Base-by-base conservation (phyloP, 2,329 filamentous ascomycete genomes). In the Bertia moriformis region DNA sequence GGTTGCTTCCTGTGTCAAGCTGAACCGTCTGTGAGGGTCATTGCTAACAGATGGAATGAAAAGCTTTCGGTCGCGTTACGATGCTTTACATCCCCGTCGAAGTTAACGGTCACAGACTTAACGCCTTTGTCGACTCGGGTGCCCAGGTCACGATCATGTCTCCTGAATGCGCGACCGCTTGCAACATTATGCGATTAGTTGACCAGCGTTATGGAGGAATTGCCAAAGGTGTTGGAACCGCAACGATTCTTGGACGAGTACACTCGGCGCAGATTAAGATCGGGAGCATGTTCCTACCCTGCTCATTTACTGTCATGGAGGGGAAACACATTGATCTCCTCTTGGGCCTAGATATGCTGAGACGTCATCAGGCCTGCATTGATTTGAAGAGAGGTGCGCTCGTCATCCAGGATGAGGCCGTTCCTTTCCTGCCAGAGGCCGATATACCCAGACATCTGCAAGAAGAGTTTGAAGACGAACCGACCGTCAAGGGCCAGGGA, bases 71-170 rank as follows among this genome's bases (percentile, higher is more conserved):
- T 40, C 76, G 83, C 49, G 91, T 98, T 30, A 87, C 89, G 49
- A 91, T 98, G 79, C 74, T 98, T 37, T 98, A 98, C 60, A 83
- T 96, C 48, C 79, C 93, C 53, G 88, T 94, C 44, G 84, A 93
- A 56, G 91, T 98, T 50, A 98, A 98, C 58, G 82, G 84, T 12
- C 73, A 85, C 49, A 84, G 83, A 42, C 80, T 98, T 50, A 96
- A 95, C 65, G 91, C 89, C 2, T 82, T 98, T 48, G 91, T 98
- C 43, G 91, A 98, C 58, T 96, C 91, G 2, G 91, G 91, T 44
- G 91, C 91, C 18, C 91, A 98, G 62, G 87, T 89, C 18, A 98
- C 91, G 39, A 95, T 98, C 64, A 98, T 98, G 91, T 96, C 89
- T 4, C 91, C 91, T 4, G 70, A 78, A 18, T 95, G 87, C 53